Evolutionary conservation across 768 basidiomycete genomes (phyloP), one percentile per base, ranked within the genome.

Genomic region (Porphyrellus cyaneotinctus): DNA sequence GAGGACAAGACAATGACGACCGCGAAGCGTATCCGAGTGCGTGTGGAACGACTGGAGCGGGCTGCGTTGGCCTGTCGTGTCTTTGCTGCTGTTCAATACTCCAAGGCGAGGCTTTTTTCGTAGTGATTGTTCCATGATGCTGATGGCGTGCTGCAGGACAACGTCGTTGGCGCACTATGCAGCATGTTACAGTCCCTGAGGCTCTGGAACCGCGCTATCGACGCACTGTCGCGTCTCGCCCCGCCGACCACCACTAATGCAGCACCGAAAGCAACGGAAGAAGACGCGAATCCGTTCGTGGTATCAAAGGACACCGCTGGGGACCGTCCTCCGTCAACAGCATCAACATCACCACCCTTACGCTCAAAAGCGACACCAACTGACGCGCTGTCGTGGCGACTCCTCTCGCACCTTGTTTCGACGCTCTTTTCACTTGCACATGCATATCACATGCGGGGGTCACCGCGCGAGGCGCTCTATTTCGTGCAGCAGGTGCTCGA

Each of bases 391-490:
- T 84, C 91, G 57, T 94, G 90, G 90, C 77, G 85, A 1, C 73
- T 92, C 12, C 80, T 85, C 4, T 83, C 89, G 60, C 84, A 83
- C 12, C 76, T 95, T 6, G 70, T 93, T 6, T 71, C 74, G 1
- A 82, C 84, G 0, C 70, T 89, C 3, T 79, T 95, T 52, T 74
- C 81, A 3, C 73, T 95, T 8, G 74, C 80, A 0, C 76, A 82
- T 9, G 75, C 80, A 1, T 91, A 93, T 59, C 74, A 83, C 18
- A 66, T 72, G 0, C 81, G 91, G 17, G 95, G 95, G 1, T 91
- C 93, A 6, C 80, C 85, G 4, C 81, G 87, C 20, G 92, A 95
- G 61, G 85, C 91, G 2, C 85, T 91, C 54, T 94, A 88, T 60
- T 95, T 93, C 64, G 77, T 86, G 0, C 76, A 85, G 36, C 87